A percentile compares a stretch with the other conserved stretches of the same genome.
phyloP scores from a whole-genome alignment of 768 basidiomycete genomes.

The Auricularia heimuer region DNA sequence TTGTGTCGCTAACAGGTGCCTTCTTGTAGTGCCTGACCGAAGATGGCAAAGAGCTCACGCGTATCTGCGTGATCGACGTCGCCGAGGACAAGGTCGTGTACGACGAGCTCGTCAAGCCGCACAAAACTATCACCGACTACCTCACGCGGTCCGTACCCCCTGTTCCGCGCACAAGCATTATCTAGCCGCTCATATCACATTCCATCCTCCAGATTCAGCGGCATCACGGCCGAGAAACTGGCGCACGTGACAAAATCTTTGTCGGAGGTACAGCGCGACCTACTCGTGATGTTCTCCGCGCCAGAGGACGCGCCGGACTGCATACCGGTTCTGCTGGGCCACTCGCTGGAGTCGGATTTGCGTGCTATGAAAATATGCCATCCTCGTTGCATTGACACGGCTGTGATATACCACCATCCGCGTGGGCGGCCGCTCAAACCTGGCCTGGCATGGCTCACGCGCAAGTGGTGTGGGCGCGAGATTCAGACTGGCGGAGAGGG shows the following conservation, averaged over 20 bases:
- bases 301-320: conserved; percentile 30
- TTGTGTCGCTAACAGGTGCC: not conserved
- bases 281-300: conserved; percentile 52
- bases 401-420: conserved; percentile 83
- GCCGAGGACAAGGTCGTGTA: conserved; percentile 62
- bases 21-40: conserved; percentile 67
- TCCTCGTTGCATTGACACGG: conserved; percentile 84
- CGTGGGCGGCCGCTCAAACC: conserved; percentile 90
- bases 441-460: conserved; percentile 92
- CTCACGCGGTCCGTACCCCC: conserved; percentile 59
- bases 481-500: conserved; percentile 80
- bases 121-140: conserved; percentile 79
- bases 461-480: conserved; percentile 83
- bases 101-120: conserved; percentile 84
- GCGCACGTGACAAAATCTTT: conserved; percentile 66
- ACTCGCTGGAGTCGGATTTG: conserved; percentile 93
- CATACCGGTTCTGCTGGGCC: conserved; percentile 79
- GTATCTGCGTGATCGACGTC: conserved; percentile 78
- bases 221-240: conserved; percentile 74
- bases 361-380: conserved; percentile 81
- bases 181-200: not conserved
- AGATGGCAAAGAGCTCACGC: conserved; percentile 81
- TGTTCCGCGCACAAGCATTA: not conserved
- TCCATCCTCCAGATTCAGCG: conserved; percentile 61
- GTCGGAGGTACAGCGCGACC: conserved; percentile 60